These are phyloP conservation scores for Penicillium alfredii DNA, from an alignment of 495 filamentous ascomycete genomes.

Conservation along the genomic window DNA sequence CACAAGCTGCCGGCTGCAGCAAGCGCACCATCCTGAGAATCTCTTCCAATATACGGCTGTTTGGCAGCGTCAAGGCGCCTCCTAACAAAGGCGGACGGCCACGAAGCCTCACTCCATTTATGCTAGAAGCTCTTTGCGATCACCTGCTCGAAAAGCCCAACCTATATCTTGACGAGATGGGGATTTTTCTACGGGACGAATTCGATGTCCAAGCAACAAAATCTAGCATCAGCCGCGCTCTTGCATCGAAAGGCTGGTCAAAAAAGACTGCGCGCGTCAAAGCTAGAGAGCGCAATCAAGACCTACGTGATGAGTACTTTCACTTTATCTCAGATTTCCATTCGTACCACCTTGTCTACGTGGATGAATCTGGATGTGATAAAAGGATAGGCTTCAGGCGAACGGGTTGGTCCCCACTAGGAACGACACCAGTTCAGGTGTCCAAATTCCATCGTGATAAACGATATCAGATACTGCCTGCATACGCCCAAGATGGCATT, in stretches of 20 bases:
- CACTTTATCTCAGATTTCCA: slow-evolving; percentile 26
- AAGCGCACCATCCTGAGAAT: slow-evolving; percentile 19
- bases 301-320: slow-evolving; percentile 30
- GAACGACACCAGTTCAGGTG: slow-evolving; percentile 28
- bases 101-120: slow-evolving; percentile 19
- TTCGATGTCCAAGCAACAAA: slow-evolving; percentile 2
- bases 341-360: slow-evolving; percentile 15
- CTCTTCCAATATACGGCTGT: slow-evolving; percentile 24
- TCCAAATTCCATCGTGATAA: slow-evolving; percentile 25
- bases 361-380: slow-evolving; percentile 4
- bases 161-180: slow-evolving; percentile 22
- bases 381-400: slow-evolving; percentile 21
- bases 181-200: slow-evolving; percentile 16
- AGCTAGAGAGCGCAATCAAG: slow-evolving; percentile 17
- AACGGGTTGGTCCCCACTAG: slow-evolving; percentile 28
- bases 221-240: slow-evolving; percentile 5
- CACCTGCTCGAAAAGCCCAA: slow-evolving; percentile 17
- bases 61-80: slow-evolving; percentile 23
- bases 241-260: slow-evolving; percentile 7
- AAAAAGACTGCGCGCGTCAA: slow-evolving; percentile 10
- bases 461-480: slow-evolving; percentile 33
- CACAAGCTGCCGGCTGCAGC: slow-evolving; percentile 14
- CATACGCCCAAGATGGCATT: slow-evolving; percentile 37
- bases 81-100: slow-evolving; percentile 17
- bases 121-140: slow-evolving; percentile 21